A percentile compares a stretch with the other conserved stretches of the same genome.
Evolutionary conservation across 345 rosid species (phyloP).

Genomic region (Diplotaxis tenuifolia): DNA sequence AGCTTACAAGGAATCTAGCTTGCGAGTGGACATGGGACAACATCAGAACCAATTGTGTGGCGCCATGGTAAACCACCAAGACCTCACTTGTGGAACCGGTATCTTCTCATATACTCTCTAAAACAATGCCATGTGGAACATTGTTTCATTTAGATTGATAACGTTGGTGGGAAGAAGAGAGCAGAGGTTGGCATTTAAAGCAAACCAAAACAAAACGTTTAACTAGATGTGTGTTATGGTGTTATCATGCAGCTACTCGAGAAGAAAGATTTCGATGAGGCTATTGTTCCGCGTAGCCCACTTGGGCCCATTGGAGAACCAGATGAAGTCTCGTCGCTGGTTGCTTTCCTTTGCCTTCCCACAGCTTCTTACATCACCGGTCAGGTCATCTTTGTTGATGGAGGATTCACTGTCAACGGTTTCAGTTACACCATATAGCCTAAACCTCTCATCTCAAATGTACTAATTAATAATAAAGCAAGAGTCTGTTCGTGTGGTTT

Average conservation of each 20-base stretch:
- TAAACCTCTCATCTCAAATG: background rate
- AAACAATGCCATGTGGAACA: background rate
- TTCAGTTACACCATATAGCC: constrained; percentile 10
- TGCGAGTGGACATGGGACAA: constrained; percentile 93
- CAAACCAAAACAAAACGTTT: background rate
- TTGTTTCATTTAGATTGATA: background rate
- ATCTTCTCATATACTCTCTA: constrained; percentile 16
- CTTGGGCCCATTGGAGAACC: constrained; percentile 76
- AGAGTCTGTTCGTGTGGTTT: background rate
- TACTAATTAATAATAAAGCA: constrained; percentile 8
- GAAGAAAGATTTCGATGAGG: constrained; percentile 47
- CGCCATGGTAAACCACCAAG: constrained; percentile 82
- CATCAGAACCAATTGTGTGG: constrained; percentile 72
- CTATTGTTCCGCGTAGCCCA: constrained; percentile 56
- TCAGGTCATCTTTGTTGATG: constrained; percentile 37
- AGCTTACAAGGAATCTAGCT: constrained; percentile 75
- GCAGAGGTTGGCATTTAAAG: no score
- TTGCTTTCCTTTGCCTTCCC: constrained; percentile 76
- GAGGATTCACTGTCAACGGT: constrained; percentile 38
- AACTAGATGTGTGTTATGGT: background rate
- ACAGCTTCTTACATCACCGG: constrained; percentile 76
- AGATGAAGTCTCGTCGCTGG: constrained; percentile 69
- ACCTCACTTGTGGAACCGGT: constrained; percentile 76
- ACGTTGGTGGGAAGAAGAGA: no score
- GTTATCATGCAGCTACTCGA: constrained; percentile 47